Evolutionary conservation across 2,329 filamentous ascomycete genomes (phyloP).

Genomic region (Clarireedia monteithiana): DNA sequence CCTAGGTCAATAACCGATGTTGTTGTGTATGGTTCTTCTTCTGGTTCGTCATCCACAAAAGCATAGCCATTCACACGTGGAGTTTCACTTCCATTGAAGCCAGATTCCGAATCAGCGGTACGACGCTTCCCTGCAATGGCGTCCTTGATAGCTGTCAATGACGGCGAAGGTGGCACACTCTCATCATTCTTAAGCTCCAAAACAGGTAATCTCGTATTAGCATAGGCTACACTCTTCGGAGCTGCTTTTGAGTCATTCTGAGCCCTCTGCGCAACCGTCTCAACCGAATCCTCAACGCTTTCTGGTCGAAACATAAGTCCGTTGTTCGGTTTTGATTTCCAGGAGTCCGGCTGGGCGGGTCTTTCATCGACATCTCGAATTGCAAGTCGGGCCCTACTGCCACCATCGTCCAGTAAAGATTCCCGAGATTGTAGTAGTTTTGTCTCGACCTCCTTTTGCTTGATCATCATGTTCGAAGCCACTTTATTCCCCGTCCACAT

Average conservation of each 20-base stretch:
- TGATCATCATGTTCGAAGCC: conserved; percentile 68
- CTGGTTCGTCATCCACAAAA: conserved; percentile 79
- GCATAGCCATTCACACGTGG: conserved; percentile 89
- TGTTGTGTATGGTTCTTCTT: conserved; percentile 35
- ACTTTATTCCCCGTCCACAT: conserved; percentile 79
- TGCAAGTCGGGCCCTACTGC: conserved; percentile 48
- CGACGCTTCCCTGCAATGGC: conserved; percentile 70
- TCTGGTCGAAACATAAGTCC: conserved; percentile 79
- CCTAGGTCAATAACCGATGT: conserved; percentile 48
- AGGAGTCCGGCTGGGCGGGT: conserved; percentile 69
- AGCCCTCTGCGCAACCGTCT: conserved; percentile 59
- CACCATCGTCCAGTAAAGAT: conserved; percentile 47
- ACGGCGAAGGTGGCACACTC: conserved; percentile 65
- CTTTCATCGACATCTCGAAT: conserved; percentile 62
- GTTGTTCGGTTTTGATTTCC: conserved; percentile 71
- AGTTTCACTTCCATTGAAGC: conserved; percentile 58
- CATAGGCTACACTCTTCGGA: conserved; percentile 70
- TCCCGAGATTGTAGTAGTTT: conserved; percentile 39
- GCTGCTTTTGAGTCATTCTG: conserved; percentile 65
- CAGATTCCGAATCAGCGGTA: conserved; percentile 53
- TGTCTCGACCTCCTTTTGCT: conserved; percentile 54
- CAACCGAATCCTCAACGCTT: conserved; percentile 48
- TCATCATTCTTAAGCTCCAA: conserved; percentile 33
- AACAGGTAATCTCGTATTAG: conserved; percentile 71
- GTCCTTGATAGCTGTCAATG: conserved; percentile 74